Evolutionary conservation across 2,329 filamentous ascomycete species (phyloP), one percentile per base, ranked within the genome.

Genomic region (Colletotrichum tamarilloi): DNA sequence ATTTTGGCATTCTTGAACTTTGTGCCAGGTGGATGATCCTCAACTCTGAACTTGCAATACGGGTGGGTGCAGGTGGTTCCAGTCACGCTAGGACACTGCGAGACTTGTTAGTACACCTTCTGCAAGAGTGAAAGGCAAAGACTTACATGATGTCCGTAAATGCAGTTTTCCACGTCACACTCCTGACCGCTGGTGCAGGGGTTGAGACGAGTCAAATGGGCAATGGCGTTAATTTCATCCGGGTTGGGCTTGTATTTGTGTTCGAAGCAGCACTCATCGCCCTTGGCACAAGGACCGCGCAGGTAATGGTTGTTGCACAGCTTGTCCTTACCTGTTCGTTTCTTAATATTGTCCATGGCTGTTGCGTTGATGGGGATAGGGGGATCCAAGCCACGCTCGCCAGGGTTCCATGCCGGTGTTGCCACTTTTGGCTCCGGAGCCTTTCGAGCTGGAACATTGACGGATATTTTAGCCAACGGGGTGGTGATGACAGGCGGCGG

Each of bases 251-350:
- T 86, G 77, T 90, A 87, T 58, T 86, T 82, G 79, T 92, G 90
- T 71, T 88, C 87, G 76, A 91, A 92, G 62, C 81, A 83, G 80
- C 90, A 92, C 5, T 83, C 81, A n/a, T 85, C 82, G 11, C 84
- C 85, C 76, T 90, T 91, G 60, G 83, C 78, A 76, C 90, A 92
- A 0, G 87, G 87, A 0, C 89, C 89, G 22, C 88, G 84, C 35
- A 92, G 84, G 77, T 89, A 91, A 77, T 90, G 88, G 62, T 90
- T 90, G 78, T 92, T 92, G 83, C 90, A 92, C 8, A 91, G 81
- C 79, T 91, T 91, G 74, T 87, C 85, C 75, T 81, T 82, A 38
- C 87, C 87, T 68, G 86, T 87, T 71, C 89, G 84, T 77, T 86
- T 88, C 82, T 90, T 91, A 76, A 92, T 85, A 26, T 80, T 83